Evolutionary conservation across 768 basidiomycete genomes (phyloP).

Genomic region (Kwoniella mangroviensis): DNA sequence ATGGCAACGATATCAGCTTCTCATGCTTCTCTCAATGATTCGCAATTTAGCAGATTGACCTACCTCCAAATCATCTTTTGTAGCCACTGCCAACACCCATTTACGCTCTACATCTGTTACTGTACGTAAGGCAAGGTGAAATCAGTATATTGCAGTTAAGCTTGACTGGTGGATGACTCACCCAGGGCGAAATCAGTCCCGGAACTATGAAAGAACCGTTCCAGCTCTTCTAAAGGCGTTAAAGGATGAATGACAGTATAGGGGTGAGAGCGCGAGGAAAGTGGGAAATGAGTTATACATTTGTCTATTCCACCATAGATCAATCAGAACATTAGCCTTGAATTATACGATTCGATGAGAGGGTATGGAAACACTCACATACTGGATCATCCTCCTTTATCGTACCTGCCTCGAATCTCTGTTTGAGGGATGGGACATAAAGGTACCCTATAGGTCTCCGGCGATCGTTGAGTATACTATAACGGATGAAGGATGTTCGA

Average conservation of each 20-base stretch:
- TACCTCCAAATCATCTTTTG: slow-evolving; percentile 54
- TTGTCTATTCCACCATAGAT: slow-evolving; percentile 28
- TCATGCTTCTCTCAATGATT: not conserved
- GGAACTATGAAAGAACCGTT: slow-evolving; percentile 66
- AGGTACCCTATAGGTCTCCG: slow-evolving; percentile 83
- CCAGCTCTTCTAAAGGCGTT: slow-evolving; percentile 78
- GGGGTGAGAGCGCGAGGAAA: slow-evolving; percentile 44
- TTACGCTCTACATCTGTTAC: slow-evolving; percentile 71
- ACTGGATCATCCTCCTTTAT: slow-evolving; percentile 79
- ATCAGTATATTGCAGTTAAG: not conserved
- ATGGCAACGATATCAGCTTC: not conserved
- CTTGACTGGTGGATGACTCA: slow-evolving; percentile 9
- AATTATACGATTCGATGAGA: not conserved
- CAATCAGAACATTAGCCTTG: not conserved
- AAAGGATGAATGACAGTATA: slow-evolving; percentile 72
- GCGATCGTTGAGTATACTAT: slow-evolving; percentile 73
- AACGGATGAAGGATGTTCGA: too few species aligned
- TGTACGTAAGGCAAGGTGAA: slow-evolving; percentile 50
- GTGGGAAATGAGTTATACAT: slow-evolving; percentile 53
- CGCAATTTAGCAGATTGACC: slow-evolving; percentile 4
- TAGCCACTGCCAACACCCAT: slow-evolving; percentile 57
- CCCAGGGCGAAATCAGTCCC: slow-evolving; percentile 48
- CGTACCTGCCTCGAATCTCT: slow-evolving; percentile 74
- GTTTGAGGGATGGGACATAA: slow-evolving; percentile 74
- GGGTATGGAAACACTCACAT: slow-evolving; percentile 37